These are phyloP conservation scores for Cyberlindnera japonica DNA, from an alignment of 805 yeast species.

Conservation along the genomic window DNA sequence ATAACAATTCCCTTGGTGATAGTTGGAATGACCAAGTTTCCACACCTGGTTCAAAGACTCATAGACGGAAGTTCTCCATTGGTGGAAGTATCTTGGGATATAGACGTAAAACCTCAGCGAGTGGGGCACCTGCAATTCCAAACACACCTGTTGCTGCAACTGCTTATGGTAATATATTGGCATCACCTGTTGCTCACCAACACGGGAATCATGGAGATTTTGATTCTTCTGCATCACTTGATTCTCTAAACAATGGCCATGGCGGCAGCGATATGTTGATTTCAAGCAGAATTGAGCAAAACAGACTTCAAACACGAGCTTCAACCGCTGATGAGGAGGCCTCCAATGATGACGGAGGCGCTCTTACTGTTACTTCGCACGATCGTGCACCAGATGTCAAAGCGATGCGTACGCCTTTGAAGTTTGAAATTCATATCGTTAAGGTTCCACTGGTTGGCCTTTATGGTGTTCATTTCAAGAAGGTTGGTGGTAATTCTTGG, in stretches of 20 bases:
- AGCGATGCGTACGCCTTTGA: slow-evolving; percentile 54
- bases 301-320: slow-evolving; percentile 16
- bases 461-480: slow-evolving; percentile 93
- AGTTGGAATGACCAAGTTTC: slow-evolving; percentile 19
- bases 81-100: slow-evolving; percentile 53
- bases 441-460: slow-evolving; percentile 87
- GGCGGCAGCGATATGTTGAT: slow-evolving; percentile 48
- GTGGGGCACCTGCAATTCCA: slow-evolving; percentile 40
- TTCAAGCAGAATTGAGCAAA: slow-evolving; percentile 56
- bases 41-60: slow-evolving; percentile 35
- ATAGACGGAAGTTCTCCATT: slow-evolving; percentile 60
- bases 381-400: slow-evolving; percentile 22
- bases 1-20: slow-evolving; percentile 18
- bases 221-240: slow-evolving; percentile 46
- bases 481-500: slow-evolving; percentile 92
- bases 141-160: slow-evolving; percentile 50
- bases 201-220: slow-evolving; percentile 33
- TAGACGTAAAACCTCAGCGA: slow-evolving; percentile 38
- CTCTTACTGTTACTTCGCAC: neutral
- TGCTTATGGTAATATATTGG: slow-evolving; percentile 23
- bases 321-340: slow-evolving; percentile 6
- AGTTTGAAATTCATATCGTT: slow-evolving; percentile 88
- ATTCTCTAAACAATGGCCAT: slow-evolving; percentile 55
- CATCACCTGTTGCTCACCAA: slow-evolving; percentile 29
- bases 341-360: neutral